Conservation (phyloP, 495 filamentous ascomycete species). For the Bacidia gigantensis region DNA sequence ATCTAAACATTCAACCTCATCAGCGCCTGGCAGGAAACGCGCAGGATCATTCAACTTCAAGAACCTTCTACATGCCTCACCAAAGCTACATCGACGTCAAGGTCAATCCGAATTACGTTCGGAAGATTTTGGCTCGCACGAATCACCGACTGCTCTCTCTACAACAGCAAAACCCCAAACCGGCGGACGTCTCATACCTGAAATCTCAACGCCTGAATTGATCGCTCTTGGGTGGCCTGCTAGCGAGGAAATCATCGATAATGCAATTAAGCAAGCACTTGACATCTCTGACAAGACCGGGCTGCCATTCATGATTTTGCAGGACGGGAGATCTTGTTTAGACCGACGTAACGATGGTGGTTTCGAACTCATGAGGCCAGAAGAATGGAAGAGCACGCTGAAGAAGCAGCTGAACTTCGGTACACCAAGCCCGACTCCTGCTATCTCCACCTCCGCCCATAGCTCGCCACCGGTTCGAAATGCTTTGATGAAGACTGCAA, state of each 20-base stretch:
- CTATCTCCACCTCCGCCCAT: neutral
- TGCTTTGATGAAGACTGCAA: neutral
- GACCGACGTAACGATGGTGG: neutral
- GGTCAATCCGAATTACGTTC: neutral
- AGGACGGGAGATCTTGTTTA: neutral
- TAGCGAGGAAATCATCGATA: neutral
- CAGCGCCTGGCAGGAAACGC: no score
- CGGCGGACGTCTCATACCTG: neutral
- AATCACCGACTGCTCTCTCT: no score
- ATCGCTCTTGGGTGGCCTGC: neutral
- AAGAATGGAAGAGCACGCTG: neutral
- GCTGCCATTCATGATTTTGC: neutral
- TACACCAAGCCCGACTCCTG: neutral
- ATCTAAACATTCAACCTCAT: neutral
- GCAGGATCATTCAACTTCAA: neutral
- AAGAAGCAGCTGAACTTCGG: neutral
- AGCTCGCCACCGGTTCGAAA: neutral
- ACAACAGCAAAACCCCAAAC: neutral
- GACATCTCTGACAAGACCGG: neutral
- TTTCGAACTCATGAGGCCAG: neutral
- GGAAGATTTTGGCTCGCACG: neutral
- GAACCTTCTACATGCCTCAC: neutral
- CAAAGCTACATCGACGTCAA: neutral
- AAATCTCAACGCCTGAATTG: neutral
- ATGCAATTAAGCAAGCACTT: neutral